Percentiles rank a stretch among this genome's conserved stretches.
These are phyloP conservation scores for Pedinophyceae sp. DNA, from an alignment of 139 green algal genomes.

Conservation along the genomic window DNA sequence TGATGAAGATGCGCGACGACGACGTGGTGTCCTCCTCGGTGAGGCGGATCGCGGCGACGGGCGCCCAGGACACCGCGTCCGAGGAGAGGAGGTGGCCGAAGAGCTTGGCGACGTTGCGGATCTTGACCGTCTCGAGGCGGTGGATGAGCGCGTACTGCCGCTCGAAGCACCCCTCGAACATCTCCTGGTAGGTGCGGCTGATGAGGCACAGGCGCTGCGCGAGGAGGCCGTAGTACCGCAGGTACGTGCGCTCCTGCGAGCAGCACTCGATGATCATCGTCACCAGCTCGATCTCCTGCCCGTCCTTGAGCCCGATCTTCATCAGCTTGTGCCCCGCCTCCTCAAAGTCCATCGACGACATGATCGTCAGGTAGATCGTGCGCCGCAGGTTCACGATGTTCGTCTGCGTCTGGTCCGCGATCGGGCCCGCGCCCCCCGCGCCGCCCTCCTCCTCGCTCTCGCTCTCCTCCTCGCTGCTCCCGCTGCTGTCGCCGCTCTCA, in stretches of 20 bases:
- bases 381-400: slow-evolving; percentile 77
- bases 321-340: slow-evolving; percentile 99
- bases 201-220: slow-evolving; percentile 82
- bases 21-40: slow-evolving; percentile 97
- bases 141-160: slow-evolving; percentile 92
- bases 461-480: neutral
- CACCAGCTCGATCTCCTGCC: slow-evolving; percentile 69
- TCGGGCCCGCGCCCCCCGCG: slow-evolving; percentile 9
- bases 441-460: neutral
- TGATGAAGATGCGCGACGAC: slow-evolving; percentile 95
- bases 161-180: slow-evolving; percentile 78
- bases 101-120: slow-evolving; percentile 93
- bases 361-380: slow-evolving; percentile 99
- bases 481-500: neutral
- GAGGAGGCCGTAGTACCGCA: slow-evolving; percentile 90
- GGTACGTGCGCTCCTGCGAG: slow-evolving; percentile 66
- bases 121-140: slow-evolving; percentile 90
- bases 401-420: slow-evolving; percentile 62
- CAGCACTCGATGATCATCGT: slow-evolving; percentile 97
- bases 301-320: slow-evolving; percentile 68
- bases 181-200: slow-evolving; percentile 47
- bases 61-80: slow-evolving; percentile 62
- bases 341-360: slow-evolving; percentile 93
- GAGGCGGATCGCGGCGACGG: slow-evolving; percentile 62
- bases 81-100: slow-evolving; percentile 40